These are phyloP conservation scores for Metarhizium robertsii DNA, from an alignment of 2,329 filamentous ascomycete genomes.

Conservation along the genomic window DNA sequence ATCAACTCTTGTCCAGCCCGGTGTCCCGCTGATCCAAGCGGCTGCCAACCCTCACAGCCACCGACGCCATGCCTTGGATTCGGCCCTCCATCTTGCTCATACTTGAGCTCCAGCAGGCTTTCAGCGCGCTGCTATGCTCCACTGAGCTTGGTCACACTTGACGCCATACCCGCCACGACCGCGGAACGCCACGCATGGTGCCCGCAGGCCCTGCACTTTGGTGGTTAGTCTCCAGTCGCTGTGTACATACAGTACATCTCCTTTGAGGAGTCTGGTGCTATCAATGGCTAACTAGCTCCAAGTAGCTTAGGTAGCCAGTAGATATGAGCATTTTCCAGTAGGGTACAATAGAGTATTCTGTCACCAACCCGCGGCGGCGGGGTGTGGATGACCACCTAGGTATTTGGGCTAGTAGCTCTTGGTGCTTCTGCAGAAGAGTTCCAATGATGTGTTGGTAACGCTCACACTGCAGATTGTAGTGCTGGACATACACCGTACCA, in stretches of 20 bases:
- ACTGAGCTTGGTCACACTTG: constrained; percentile 4
- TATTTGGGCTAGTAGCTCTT: background rate
- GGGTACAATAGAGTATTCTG: no score
- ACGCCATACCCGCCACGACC: constrained; percentile 11
- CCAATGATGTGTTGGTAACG: background rate
- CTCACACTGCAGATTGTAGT: background rate
- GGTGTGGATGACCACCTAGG: no score
- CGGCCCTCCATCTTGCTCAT: background rate
- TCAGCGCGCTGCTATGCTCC: constrained; percentile 2
- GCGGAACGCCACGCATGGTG: constrained; percentile 2
- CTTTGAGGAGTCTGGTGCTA: no score
- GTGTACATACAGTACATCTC: no score
- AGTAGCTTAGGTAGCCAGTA: no score
- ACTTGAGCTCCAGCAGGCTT: background rate
- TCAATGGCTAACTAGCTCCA: no score
- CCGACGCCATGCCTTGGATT: constrained; percentile 4
- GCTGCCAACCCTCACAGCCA: constrained; percentile 6
- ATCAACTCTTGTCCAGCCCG: background rate
- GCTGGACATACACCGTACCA: background rate
- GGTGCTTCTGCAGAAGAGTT: background rate
- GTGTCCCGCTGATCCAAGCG: constrained; percentile 2
- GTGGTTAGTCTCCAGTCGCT: background rate
- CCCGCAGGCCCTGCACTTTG: background rate
- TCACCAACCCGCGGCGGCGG: no score
- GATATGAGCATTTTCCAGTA: no score